Conservation (phyloP, 2,329 filamentous ascomycete species). For the Hymenoscyphus albidus region DNA sequence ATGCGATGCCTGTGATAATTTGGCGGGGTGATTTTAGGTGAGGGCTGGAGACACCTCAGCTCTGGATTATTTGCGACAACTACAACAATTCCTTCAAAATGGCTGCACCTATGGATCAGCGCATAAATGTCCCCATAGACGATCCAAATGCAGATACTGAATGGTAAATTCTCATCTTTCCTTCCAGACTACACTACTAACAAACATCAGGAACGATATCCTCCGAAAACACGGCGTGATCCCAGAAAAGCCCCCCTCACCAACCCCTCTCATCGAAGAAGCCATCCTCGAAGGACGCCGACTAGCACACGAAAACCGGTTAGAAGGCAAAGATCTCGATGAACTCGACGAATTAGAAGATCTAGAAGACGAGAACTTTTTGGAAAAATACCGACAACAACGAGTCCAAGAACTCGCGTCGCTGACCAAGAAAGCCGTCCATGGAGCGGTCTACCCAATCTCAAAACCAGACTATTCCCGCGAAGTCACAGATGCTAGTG, state of each 20-base stretch:
- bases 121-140: conserved; percentile 79
- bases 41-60: neutral
- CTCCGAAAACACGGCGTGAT: conserved; percentile 94
- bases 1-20: neutral
- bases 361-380: conserved; percentile 87
- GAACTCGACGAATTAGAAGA: conserved; percentile 93
- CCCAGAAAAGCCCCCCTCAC: conserved; percentile 94
- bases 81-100: conserved; percentile 38
- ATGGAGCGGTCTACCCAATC: conserved; percentile 88
- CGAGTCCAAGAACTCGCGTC: conserved; percentile 77
- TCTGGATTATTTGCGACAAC: conserved; percentile 4
- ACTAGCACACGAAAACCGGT: conserved; percentile 83
- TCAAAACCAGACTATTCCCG: conserved; percentile 90
- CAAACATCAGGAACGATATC: conserved; percentile 85
- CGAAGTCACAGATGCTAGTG: conserved; percentile 88
- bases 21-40: neutral
- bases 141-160: conserved; percentile 97
- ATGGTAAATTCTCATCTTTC: conserved; percentile 57
- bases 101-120: conserved; percentile 60
- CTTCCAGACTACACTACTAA: conserved; percentile 3
- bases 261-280: conserved; percentile 94
- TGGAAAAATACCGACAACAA: conserved; percentile 83
- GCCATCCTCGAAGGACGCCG: conserved; percentile 79
- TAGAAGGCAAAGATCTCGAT: conserved; percentile 92
- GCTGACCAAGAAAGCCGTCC: conserved; percentile 71